These are phyloP conservation scores for Rhytidiadelphus loreus DNA, from an alignment of 225 moss, liverwort and hornwort species.

Conservation along the genomic window DNA sequence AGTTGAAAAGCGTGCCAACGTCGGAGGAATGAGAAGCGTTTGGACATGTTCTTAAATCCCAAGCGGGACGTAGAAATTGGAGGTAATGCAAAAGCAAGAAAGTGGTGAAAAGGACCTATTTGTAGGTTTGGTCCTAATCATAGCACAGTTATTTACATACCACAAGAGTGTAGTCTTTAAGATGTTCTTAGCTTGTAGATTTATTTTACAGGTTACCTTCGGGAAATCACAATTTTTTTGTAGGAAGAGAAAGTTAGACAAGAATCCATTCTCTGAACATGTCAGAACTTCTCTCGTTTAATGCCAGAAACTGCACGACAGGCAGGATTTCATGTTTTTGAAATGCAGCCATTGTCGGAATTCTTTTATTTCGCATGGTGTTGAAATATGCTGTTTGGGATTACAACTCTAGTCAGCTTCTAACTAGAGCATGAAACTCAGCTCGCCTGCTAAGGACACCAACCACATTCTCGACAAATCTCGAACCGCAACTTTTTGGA, in stretches of 20 bases:
- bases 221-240: neutral
- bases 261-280: neutral
- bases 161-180: neutral
- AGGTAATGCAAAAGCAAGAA: neutral
- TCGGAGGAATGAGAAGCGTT: neutral
- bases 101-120: neutral
- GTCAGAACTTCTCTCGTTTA: neutral
- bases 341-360: neutral
- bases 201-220: neutral
- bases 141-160: neutral
- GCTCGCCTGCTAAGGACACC: neutral
- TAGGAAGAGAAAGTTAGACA: neutral
- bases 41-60: neutral
- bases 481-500: neutral
- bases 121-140: neutral
- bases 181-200: neutral
- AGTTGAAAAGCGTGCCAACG: neutral
- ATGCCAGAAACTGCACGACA: neutral
- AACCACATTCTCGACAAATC: neutral
- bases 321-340: neutral
- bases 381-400: neutral
- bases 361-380: neutral
- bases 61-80: neutral
- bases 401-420: neutral
- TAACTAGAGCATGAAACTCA: neutral